A percentile compares a stretch with the other conserved stretches of the same genome.
phyloP scores from a whole-genome alignment of 441 rosid species.

The Eutrema salsugineum region DNA sequence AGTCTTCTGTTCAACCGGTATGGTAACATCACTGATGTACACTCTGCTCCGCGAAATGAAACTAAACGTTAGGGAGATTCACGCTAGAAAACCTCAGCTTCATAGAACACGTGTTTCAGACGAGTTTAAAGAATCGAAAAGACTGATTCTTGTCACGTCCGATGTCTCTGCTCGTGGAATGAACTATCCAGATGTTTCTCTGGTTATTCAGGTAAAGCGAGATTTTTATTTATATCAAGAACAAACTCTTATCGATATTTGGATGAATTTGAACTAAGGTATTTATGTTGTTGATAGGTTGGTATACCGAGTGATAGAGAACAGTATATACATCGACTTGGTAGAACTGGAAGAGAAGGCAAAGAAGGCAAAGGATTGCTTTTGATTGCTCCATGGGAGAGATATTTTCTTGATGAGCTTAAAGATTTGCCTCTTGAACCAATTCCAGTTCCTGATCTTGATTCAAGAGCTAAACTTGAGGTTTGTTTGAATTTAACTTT shows the following conservation, averaged over 20 bases:
- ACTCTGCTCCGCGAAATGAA: slow-evolving; percentile 80
- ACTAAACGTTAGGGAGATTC: slow-evolving; percentile 84
- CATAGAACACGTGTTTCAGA: slow-evolving; percentile 71
- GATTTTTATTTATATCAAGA: neutral
- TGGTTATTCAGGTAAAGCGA: slow-evolving; percentile 80
- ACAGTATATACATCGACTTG: slow-evolving; percentile 86
- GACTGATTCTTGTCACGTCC: slow-evolving; percentile 79
- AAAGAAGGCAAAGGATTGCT: slow-evolving; percentile 80
- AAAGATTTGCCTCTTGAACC: slow-evolving; percentile 76
- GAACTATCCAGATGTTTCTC: slow-evolving; percentile 94
- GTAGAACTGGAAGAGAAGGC: slow-evolving; percentile 91
- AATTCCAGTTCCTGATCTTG: slow-evolving; percentile 48
- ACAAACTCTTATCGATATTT: neutral
- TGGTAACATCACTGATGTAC: slow-evolving; percentile 80
- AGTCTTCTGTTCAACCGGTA: slow-evolving; percentile 91
- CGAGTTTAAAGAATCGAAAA: slow-evolving; percentile 78
- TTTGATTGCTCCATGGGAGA: slow-evolving; percentile 95
- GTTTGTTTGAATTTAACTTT: slow-evolving; percentile 32
- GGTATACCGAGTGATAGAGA: slow-evolving; percentile 82
- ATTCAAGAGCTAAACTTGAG: slow-evolving; percentile 56
- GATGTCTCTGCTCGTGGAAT: slow-evolving; percentile 98
- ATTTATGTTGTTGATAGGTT: slow-evolving; percentile 40
- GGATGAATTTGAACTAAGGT: neutral
- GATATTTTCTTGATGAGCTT: slow-evolving; percentile 74
- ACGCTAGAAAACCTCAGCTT: slow-evolving; percentile 88